Evolutionary conservation across 1,139 yeast genomes (phyloP), one percentile per base, ranked within the genome.

Genomic region (Lodderomyces margitis): DNA sequence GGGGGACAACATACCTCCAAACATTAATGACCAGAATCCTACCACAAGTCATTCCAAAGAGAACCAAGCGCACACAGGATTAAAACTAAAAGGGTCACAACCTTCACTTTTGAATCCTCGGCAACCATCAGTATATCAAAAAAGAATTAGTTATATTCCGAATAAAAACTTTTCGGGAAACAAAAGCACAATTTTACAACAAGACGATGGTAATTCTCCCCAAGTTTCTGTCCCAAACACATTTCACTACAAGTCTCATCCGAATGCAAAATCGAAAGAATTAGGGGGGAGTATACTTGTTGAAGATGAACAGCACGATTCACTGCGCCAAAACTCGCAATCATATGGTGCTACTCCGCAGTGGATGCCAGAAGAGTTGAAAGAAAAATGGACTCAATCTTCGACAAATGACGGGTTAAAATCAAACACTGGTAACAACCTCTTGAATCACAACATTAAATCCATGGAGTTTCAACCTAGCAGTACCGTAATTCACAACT

Each of bases 311-410:
- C 30, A 35, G 17, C 20, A 21, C 11, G 23, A 11, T 11, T 17
- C 23, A n/a, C 14, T 20, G 21, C 36, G 6, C 9, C 28, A 39
- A 11, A 23, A 34, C 8, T 36, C 30, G 6, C 36, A 38, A 11
- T 6, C 19, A 11, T 20, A n/a, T n/a, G 34, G 20, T 10, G 43
- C 10, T 16, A 69, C 75, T 1, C 75, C 76, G 0, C 66, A 64
- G 23, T 71, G 76, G 77, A 70, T 72, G 75, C 76, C 76, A 0
- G 46, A 60, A 5, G 74, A 59, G 37, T 57, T 72, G 39, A 55
- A 57, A 32, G 74, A 64, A 12, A 61, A 61, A 46, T 71, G 76
- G 76, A 25, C 31, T 12, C 32, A 25, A n/a, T 24, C 35, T 11
- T 21, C 21, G 11, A 14, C 23, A 17, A 14, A 5, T 28, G 32